Percentiles rank a stretch among this genome's conserved stretches.
Evolutionary conservation across 1,139 yeast species (phyloP).

Genomic region (Lodderomyces metapsilosis): DNA sequence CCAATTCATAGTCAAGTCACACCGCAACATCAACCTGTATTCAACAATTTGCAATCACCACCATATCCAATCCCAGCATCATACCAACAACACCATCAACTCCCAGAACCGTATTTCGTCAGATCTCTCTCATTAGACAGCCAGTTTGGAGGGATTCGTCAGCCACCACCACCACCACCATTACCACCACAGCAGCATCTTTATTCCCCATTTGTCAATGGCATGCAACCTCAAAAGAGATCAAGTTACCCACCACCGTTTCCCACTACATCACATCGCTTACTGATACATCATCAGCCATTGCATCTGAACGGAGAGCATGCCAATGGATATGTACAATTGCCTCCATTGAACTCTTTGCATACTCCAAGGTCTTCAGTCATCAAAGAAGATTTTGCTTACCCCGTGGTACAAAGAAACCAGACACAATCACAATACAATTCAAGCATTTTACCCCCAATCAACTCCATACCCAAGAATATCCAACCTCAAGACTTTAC

Average conservation of each 20-base stretch:
- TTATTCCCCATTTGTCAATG: neutral
- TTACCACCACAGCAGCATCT: neutral
- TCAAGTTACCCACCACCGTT: constrained; percentile 1
- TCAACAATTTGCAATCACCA: neutral
- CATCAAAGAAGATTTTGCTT: neutral
- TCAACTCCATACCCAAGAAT: neutral
- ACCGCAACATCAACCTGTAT: neutral
- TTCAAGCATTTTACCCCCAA: neutral
- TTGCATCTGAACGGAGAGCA: neutral
- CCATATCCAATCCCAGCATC: neutral
- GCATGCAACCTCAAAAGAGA: neutral
- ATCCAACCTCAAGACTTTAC: neutral
- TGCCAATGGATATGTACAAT: neutral
- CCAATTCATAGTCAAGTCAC: neutral
- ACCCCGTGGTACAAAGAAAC: neutral
- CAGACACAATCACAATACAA: neutral
- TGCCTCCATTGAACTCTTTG: constrained; percentile 3
- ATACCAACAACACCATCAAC: constrained; percentile 3
- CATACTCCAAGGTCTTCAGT: constrained; percentile 2
- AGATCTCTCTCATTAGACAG: constrained; percentile 5
- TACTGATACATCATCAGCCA: neutral
- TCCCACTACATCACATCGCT: neutral
- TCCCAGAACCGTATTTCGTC: neutral
- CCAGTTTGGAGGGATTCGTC: neutral
- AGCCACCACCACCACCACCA: no score